A percentile compares a stretch with the other conserved stretches of the same genome.
phyloP scores from a whole-genome alignment of 2,329 filamentous ascomycete species.

The Talaromyces sp. region DNA sequence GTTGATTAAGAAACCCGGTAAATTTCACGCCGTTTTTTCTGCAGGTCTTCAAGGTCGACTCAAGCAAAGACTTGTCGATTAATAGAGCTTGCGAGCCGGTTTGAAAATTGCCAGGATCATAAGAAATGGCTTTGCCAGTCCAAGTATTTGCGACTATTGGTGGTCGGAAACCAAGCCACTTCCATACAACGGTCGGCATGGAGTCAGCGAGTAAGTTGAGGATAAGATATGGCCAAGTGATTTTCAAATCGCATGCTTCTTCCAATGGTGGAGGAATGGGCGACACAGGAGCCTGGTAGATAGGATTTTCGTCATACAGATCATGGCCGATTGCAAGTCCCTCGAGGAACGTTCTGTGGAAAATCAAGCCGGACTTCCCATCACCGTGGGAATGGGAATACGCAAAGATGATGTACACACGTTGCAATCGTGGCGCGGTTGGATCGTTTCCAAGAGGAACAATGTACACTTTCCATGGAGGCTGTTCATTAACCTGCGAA shows the following conservation, averaged over 20 bases:
- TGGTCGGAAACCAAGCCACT: background rate
- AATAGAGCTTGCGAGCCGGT: background rate
- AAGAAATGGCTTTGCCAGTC: background rate
- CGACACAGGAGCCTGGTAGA: background rate
- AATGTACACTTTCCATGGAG: conserved; percentile 3
- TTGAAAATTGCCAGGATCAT: background rate
- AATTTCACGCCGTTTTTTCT: background rate
- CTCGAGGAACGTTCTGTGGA: background rate
- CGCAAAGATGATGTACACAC: conserved; percentile 2
- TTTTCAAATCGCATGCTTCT: background rate
- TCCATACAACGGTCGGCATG: background rate
- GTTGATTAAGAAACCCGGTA: conserved; percentile 1
- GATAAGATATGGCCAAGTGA: background rate
- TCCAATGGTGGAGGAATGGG: background rate
- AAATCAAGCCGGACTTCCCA: conserved; percentile 1
- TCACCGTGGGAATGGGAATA: conserved; percentile 2
- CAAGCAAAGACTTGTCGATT: background rate
- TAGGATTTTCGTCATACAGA: background rate
- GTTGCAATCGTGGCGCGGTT: background rate
- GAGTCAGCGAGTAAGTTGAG: background rate
- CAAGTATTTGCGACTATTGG: background rate
- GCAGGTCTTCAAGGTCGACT: background rate
- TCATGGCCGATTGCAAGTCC: background rate
- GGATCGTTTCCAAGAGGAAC: background rate
- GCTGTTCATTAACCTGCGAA: background rate